Evolutionary conservation across 257 asterid genomes (phyloP), one percentile per base, ranked within the genome.

Genomic region (Phtheirospermum japonicum): DNA sequence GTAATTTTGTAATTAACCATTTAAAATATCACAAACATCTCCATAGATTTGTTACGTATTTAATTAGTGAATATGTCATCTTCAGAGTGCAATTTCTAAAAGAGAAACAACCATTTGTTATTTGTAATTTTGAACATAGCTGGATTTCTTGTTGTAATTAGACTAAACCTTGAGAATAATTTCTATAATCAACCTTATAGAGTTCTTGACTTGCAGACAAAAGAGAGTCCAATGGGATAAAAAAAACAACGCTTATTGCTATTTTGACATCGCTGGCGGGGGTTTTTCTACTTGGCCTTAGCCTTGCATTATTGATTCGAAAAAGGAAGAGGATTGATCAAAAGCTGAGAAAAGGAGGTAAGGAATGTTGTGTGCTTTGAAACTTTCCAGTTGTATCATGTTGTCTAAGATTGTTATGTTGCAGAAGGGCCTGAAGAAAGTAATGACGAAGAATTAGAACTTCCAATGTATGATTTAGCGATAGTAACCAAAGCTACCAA

Each of bases 401-500:
- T 57, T 57, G 12, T 57, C 32, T 23, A 23, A 23, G 3, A 23
- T 3, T 23, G 28, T 23, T 23, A 9, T 36, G 37, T 9, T 64
- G 43, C 43, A 30, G 51, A 56, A 26, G 62, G 37, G 31, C 64
- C 26, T 5, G 53, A 60, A 23, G 70, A 56, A 42, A 12, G 14
- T 31, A 5, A 18, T 11, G 30, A 31, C 2, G 33, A 63, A 48
- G 67, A 48, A 11, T 30, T 62, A 2, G 67, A 63, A 28, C 59
- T 63, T 45, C 67, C 67, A 4, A 46, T 32, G 1, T 63, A 28
- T 14, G 67, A 48, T 28, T 17, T 48, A 3, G 48, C 30, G 31
- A 32, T 58, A 16, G 31, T 63, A 9, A 13, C 10, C 9, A 63
- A 14, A 48, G 67, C 67, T 31, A 63, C 67, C 7, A 4, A 63